Evolutionary conservation across 2,329 filamentous ascomycete species (phyloP).

Genomic region (Colletotrichum agaves): DNA sequence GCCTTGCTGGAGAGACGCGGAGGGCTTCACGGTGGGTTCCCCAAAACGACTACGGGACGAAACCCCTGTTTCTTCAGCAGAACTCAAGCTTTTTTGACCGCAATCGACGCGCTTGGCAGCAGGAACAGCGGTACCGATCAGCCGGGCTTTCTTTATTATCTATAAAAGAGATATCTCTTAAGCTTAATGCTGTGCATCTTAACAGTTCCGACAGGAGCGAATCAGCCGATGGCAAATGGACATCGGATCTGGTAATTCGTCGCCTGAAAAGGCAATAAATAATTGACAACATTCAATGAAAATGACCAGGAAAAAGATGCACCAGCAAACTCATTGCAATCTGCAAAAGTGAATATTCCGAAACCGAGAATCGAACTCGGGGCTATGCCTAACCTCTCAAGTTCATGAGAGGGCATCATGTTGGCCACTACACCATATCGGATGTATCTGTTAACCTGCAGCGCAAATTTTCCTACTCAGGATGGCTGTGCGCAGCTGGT

Average conservation of each 20-base stretch:
- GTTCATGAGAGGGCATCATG: conserved; percentile 35
- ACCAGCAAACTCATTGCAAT: too few species aligned
- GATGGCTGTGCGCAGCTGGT: background rate
- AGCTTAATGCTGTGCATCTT: conserved; percentile 1
- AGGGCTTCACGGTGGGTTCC: background rate
- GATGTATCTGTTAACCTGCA: accelerated
- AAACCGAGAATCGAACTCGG: conserved; percentile 37
- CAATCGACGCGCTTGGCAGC: background rate
- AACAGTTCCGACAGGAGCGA: background rate
- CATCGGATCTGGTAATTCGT: background rate
- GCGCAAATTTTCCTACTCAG: accelerated
- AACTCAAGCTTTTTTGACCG: conserved; percentile 15
- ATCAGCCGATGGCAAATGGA: background rate
- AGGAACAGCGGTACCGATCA: background rate
- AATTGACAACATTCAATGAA: too few species aligned
- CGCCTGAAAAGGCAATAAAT: too few species aligned
- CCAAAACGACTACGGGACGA: background rate
- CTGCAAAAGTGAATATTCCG: background rate
- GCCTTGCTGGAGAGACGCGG: background rate
- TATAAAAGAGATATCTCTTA: too few species aligned
- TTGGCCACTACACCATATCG: conserved; percentile 38
- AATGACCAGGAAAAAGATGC: background rate
- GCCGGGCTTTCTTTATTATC: too few species aligned
- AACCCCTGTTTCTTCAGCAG: conserved; percentile 10
- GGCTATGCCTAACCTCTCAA: conserved; percentile 31